Base-by-base conservation (phyloP, 2,329 filamentous ascomycete species). In the Xylaria sp. region DNA sequence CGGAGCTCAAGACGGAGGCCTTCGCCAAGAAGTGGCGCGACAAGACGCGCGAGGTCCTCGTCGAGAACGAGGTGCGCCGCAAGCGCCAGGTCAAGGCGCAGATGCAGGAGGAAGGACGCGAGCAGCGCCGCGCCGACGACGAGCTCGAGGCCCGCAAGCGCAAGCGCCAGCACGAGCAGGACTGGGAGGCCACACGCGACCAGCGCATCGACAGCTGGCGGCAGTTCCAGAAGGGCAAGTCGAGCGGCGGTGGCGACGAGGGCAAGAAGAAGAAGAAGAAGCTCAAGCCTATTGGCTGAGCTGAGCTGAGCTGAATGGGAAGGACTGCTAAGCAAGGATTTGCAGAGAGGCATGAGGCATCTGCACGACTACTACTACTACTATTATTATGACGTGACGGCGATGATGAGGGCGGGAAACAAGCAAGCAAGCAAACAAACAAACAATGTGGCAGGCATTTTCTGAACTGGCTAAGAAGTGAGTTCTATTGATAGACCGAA, bases 81-180 rank as follows among this genome's bases (percentile, higher is more conserved):
- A 86, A 93, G 69, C 88, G 94, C 73, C 94, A 97, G 85, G 81
- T 95, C 79, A 97, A 97, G 84, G 96, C 93, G 48, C 92, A 96
- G 84, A 92, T 99, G 91, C 93, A 97, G 81, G 96, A 99, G 81
- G 95, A 99, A 81, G 96, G 96, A 6, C 87, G 96, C 63, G 91
- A 96, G 84, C 91, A 97, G 86, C 89, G 90, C 78, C 92, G 92
- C 79, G 90, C 90, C 76, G 96, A 99, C 25, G 92, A 94, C 75
- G 95, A 98, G 82, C 70, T 92, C 10, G 93, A 95, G 76, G 88
- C 87, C 74, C 85, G 93, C 76, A 95, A 94, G 83, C 87, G 92
- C 74, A 95, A 95, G 87, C 87, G 96, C 69, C 94, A 98, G 78
- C 93, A 96, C 80, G 94, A 98, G 73, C 90, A 96, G 82, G 92